phyloP scores from a whole-genome alignment of 2,329 filamentous ascomycete species.

The Geosmithia putterillii region DNA sequence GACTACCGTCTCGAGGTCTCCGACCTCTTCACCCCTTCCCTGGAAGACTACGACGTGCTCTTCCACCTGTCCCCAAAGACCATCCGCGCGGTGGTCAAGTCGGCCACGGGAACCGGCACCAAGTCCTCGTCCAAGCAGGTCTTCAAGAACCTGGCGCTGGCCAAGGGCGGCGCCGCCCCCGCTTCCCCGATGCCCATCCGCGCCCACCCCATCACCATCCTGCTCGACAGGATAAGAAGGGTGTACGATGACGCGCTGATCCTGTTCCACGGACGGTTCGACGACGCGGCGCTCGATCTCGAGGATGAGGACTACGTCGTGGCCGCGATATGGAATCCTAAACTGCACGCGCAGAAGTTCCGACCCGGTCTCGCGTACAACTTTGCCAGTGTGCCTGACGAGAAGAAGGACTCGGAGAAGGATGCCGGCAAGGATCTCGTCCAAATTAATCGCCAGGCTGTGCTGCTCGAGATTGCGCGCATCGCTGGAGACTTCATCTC shows the following conservation, averaged over 20 bases:
- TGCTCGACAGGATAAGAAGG: slow-evolving; percentile 54
- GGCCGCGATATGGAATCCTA: slow-evolving; percentile 46
- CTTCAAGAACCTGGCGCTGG: slow-evolving; percentile 84
- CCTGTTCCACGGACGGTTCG: slow-evolving; percentile 58
- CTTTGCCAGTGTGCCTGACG: slow-evolving; percentile 21
- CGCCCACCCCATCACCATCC: slow-evolving; percentile 47
- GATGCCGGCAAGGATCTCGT: slow-evolving; percentile 33
- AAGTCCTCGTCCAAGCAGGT: slow-evolving; percentile 24
- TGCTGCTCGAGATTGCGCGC: slow-evolving; percentile 62
- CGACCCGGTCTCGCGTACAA: slow-evolving; percentile 58
- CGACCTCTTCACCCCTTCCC: slow-evolving; percentile 57
- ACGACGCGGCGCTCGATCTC: slow-evolving; percentile 18
- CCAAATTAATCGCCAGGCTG: slow-evolving; percentile 52
- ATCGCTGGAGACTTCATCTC: slow-evolving; percentile 56
- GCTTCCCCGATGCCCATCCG: slow-evolving; percentile 33
- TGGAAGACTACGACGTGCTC: slow-evolving; percentile 77
- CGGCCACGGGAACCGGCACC: slow-evolving; percentile 18
- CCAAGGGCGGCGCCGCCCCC: slow-evolving; percentile 37
- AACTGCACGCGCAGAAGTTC: slow-evolving; percentile 45
- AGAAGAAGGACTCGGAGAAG: slow-evolving; percentile 13
- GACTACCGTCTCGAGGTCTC: slow-evolving; percentile 35
- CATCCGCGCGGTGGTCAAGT: slow-evolving; percentile 27
- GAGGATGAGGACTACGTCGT: slow-evolving; percentile 32
- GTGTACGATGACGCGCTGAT: slow-evolving; percentile 59
- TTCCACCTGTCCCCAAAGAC: slow-evolving; percentile 53